A percentile compares a stretch with the other conserved stretches of the same genome.
Conservation (phyloP, 2,329 filamentous ascomycete species). For the Hymenoscyphus albidus region DNA sequence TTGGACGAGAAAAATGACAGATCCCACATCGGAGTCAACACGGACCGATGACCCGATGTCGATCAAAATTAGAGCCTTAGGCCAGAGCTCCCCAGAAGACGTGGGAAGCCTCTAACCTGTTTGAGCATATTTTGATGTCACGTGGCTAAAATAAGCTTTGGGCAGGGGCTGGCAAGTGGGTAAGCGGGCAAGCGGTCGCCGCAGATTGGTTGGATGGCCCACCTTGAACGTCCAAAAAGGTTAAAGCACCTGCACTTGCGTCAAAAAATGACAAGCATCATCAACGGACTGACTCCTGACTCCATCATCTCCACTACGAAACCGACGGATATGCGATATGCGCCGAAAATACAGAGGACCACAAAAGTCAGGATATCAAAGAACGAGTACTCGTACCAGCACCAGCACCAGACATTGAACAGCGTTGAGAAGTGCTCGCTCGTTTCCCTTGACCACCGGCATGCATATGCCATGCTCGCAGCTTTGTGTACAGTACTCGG, state of each 20-base stretch:
- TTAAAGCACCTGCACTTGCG: not conserved
- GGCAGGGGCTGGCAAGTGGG: not conserved
- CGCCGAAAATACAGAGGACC: not conserved
- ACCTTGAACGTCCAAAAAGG: not conserved
- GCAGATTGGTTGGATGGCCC: not conserved
- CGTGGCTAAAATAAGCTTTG: not conserved
- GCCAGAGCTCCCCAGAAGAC: not conserved
- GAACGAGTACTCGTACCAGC: not conserved
- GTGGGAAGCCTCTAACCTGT: not conserved
- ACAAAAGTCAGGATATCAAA: not conserved
- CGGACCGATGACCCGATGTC: not conserved
- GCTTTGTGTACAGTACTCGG: not conserved
- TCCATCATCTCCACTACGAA: not conserved
- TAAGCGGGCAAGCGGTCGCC: not conserved
- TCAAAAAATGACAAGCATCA: not conserved
- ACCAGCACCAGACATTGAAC: no score
- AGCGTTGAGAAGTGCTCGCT: not conserved
- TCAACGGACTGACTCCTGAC: not conserved
- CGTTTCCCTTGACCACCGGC: no score
- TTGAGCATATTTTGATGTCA: not conserved
- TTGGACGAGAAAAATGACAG: not conserved
- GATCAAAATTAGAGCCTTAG: no score
- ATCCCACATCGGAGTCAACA: not conserved
- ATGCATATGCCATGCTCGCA: slow-evolving; percentile 1
- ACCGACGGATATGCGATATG: not conserved